These are phyloP conservation scores for Protomyces gravidus DNA, from an alignment of 1,139 yeast genomes.

Conservation along the genomic window DNA sequence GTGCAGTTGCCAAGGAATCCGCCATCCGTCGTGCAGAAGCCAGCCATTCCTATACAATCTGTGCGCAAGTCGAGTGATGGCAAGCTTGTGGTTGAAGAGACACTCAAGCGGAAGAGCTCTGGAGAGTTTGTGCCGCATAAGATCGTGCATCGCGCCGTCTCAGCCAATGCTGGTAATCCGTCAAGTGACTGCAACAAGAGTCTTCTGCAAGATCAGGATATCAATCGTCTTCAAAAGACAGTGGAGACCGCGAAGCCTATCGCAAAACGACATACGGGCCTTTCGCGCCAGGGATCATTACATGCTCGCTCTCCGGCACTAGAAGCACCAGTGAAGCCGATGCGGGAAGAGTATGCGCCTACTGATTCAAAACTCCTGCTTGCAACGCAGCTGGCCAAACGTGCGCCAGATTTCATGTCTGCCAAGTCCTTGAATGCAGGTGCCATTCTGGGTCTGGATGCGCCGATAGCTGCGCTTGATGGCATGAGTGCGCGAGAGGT, in stretches of 20 bases:
- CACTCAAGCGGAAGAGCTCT: neutral
- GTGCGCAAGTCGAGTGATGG: too few species aligned
- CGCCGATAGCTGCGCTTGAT: conserved; percentile 9
- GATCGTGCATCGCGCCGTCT: neutral
- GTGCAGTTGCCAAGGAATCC: neutral
- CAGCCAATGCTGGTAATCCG: neutral
- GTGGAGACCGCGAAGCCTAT: neutral
- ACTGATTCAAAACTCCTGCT: too few species aligned
- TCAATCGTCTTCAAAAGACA: neutral
- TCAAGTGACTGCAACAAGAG: neutral
- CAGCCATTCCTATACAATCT: neutral
- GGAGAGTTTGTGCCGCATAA: neutral
- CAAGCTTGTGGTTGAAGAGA: neutral
- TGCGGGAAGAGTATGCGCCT: too few species aligned
- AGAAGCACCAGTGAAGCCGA: neutral
- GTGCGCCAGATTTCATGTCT: conserved; percentile 27
- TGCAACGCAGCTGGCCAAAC: conserved; percentile 16
- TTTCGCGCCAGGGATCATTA: neutral
- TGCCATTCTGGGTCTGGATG: conserved; percentile 11
- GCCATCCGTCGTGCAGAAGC: neutral
- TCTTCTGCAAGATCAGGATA: neutral
- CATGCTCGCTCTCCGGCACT: neutral
- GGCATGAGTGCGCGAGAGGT: conserved; percentile 23
- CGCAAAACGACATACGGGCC: neutral
- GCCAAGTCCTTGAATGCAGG: conserved; percentile 21